Base-by-base conservation (phyloP, 768 basidiomycete genomes). In the Tephrocybe sp. region DNA sequence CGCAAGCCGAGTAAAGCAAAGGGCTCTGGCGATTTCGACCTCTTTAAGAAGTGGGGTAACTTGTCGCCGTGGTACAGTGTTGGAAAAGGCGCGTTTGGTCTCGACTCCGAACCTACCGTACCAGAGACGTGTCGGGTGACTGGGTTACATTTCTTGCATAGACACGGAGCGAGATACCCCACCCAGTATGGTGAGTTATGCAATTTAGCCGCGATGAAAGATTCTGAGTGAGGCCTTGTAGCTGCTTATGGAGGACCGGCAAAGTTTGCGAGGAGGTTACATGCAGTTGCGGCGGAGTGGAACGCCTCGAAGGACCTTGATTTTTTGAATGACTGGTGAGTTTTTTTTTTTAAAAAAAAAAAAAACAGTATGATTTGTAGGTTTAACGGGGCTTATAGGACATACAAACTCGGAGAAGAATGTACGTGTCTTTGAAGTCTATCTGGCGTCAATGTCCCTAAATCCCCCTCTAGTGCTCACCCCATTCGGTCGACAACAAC, bases 371-470 rank as follows among this genome's bases (percentile, higher is more conserved):
- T 9, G 9, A 36, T 23, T 5, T 14, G 34, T 31, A n/a, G 36
- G 43, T 39, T 35, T 48, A 46, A 46, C 53, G 33, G 2, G 22
- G 19, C 32, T 23, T 48, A 10, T 55, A 91, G 90, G 94, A 84
- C 87, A 6, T 95, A 92, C 68, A 89, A 89, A 60, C 80, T 98
- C 2, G 95, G 94, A 13, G 85, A 86, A 71, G 94, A 97, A 72
- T 72, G 87, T 89, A 57, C 13, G 66, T 53, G 31, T 10, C 34
- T 38, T 43, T 7, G 26, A 26, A 26, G 26, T 26, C 7, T 26
- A 26, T 26, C 5, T 42, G 2, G 44, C 32, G 49, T 35, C 65
- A 70, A 10, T 10, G 17, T 46, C 5, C 5, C 12, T 33, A 26
- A 52, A 39, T 19, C 33, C 6, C 4, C 2, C n/a, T 19, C 17